phyloP scores from a whole-genome alignment of 2,329 filamentous ascomycete genomes.

The Neofusicoccum parvum region DNA sequence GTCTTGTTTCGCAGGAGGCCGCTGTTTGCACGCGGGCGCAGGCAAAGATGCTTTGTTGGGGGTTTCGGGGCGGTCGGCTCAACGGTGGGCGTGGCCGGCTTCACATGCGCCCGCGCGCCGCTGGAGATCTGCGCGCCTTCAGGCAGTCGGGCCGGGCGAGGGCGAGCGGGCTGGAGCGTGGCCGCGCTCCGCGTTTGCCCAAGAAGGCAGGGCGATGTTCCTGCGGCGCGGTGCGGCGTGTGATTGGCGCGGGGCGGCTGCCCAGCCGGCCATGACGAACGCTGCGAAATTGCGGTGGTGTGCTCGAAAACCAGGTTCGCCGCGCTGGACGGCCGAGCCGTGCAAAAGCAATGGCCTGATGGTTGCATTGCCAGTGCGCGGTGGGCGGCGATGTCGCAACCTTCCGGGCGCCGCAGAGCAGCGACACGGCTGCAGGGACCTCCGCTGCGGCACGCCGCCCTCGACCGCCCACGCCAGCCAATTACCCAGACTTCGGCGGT shows the following conservation, averaged over 20 bases:
- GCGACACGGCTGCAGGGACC: not conserved
- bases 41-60: conserved; percentile 5
- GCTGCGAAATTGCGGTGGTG: conserved; percentile 14
- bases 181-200: not conserved
- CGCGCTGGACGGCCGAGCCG: not conserved
- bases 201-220: conserved; percentile 17
- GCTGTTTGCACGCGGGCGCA: not conserved
- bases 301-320: conserved; percentile 9
- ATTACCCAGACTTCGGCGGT: conserved; percentile 10
- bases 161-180: not conserved
- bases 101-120: not conserved
- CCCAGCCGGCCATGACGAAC: conserved; percentile 1
- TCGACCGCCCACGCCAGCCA: not conserved
- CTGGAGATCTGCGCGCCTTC: conserved; percentile 17
- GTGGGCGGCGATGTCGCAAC: not conserved
- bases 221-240: not conserved
- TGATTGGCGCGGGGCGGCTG: not conserved
- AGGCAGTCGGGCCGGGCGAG: conserved; percentile 13
- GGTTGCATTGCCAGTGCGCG: conserved; percentile 7
- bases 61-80: conserved; percentile 11
- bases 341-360: conserved; percentile 11
- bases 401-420: not conserved
- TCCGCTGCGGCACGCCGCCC: not conserved
- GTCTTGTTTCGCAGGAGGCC: not conserved
- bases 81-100: conserved; percentile 9